phyloP scores from a whole-genome alignment of 1,284 basidiomycete species.

The Rhodotorula sp. region DNA sequence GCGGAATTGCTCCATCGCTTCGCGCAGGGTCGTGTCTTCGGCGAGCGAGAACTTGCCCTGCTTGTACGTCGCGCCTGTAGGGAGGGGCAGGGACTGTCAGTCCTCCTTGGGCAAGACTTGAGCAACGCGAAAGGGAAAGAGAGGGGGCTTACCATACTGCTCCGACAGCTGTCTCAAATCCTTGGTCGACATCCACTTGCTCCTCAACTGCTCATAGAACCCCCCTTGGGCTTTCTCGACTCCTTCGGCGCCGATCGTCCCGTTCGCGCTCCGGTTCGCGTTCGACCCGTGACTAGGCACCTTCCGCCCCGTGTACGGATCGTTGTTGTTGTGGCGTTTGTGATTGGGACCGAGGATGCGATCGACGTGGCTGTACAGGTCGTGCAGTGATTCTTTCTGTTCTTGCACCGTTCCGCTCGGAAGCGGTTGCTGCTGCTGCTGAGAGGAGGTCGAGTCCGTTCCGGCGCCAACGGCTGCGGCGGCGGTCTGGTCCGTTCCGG shows the following conservation, averaged over 20 bases:
- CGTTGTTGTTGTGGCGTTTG: too few species aligned
- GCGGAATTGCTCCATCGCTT: slow-evolving; percentile 64
- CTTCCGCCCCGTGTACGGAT: too few species aligned
- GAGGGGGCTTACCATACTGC: slow-evolving; percentile 13
- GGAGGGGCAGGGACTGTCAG: too few species aligned
- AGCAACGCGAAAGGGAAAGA: neutral
- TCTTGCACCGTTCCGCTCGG: neutral
- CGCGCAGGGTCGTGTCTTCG: slow-evolving; percentile 64
- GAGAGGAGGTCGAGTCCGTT: too few species aligned
- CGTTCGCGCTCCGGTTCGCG: too few species aligned
- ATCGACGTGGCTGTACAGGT: too few species aligned
- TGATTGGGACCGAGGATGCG: too few species aligned
- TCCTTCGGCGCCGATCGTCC: neutral
- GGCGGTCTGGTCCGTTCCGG: too few species aligned
- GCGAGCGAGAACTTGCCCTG: slow-evolving; percentile 76
- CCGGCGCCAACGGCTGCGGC: too few species aligned
- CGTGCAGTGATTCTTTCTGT: neutral
- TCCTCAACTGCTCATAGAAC: slow-evolving; percentile 21
- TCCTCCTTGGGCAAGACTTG: neutral
- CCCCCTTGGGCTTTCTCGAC: neutral
- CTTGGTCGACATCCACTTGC: slow-evolving; percentile 21
- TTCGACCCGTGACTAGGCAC: too few species aligned
- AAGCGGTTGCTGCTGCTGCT: too few species aligned
- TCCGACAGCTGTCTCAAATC: slow-evolving; percentile 15
- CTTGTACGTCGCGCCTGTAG: slow-evolving; percentile 56